phyloP scores from a whole-genome alignment of 2,329 filamentous ascomycete genomes.

The Clarireedia paspali region DNA sequence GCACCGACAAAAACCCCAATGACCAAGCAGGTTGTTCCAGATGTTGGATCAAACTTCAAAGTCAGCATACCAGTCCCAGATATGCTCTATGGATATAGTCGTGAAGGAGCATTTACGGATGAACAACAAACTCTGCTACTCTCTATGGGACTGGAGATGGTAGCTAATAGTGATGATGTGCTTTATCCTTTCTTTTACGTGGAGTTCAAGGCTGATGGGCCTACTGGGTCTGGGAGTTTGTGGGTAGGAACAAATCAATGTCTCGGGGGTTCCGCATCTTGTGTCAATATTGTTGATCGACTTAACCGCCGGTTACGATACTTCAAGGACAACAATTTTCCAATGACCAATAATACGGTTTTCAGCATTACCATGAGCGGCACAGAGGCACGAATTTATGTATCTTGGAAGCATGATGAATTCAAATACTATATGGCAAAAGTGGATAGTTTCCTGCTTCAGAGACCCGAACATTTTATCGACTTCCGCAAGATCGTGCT shows the following conservation, averaged over 20 bases:
- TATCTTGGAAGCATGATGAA: conserved; percentile 30
- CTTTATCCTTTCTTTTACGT: too few relatives aligned
- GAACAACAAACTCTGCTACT: too few relatives aligned
- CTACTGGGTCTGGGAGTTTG: background rate
- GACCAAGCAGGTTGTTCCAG: too few relatives aligned
- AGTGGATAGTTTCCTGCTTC: conserved; percentile 28
- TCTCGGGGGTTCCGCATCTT: conserved; percentile 16
- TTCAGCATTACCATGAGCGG: conserved; percentile 31
- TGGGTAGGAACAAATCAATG: conserved; percentile 11
- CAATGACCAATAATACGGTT: conserved; percentile 22
- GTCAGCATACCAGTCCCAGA: too few relatives aligned
- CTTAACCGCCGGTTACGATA: conserved; percentile 17
- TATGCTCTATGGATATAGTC: too few relatives aligned
- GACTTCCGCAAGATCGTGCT: background rate
- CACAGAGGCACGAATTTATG: background rate
- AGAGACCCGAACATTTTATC: conserved; percentile 24
- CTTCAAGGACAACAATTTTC: conserved; percentile 15
- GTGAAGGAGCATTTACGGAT: too few relatives aligned
- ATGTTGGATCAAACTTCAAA: too few relatives aligned
- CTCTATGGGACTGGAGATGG: too few relatives aligned
- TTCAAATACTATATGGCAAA: conserved; percentile 24
- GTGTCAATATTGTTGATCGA: conserved; percentile 27
- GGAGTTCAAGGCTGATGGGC: too few relatives aligned
- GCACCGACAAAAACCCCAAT: too few relatives aligned
- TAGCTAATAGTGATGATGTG: too few relatives aligned